phyloP scores from a whole-genome alignment of 2,329 filamentous ascomycete species.

The Aspergillus eucalypticola region DNA sequence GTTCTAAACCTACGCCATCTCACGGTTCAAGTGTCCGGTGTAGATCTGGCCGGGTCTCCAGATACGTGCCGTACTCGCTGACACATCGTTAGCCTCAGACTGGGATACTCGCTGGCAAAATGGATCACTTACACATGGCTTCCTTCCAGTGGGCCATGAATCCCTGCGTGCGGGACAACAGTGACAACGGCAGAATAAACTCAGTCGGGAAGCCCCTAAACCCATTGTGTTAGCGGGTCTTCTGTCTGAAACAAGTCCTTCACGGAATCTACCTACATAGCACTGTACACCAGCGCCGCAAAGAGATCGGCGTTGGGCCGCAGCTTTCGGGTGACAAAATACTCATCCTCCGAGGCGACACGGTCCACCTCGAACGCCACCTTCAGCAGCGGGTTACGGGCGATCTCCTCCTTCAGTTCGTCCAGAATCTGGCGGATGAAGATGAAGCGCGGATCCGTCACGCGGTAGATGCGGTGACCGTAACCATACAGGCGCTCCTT shows the following conservation, averaged over 20 bases:
- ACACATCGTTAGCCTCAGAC: not conserved
- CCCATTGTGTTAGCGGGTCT: not conserved
- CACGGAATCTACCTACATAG: conserved; percentile 27
- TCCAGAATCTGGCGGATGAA: conserved; percentile 46
- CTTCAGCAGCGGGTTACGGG: conserved; percentile 35
- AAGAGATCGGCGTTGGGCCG: conserved; percentile 45
- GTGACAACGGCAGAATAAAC: conserved; percentile 7
- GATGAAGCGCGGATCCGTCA: conserved; percentile 56
- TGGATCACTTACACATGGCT: conserved; percentile 28
- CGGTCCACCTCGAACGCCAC: conserved; percentile 43
- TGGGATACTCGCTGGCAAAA: not conserved
- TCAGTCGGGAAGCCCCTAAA: conserved; percentile 10
- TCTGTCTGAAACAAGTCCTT: not conserved
- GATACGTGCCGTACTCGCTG: not conserved
- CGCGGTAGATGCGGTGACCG: conserved; percentile 50
- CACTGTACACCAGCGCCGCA: conserved; percentile 41
- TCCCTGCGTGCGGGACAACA: conserved; percentile 5
- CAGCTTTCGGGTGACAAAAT: conserved; percentile 39
- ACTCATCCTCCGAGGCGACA: conserved; percentile 38
- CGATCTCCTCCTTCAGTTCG: conserved; percentile 21
- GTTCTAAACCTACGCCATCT: not conserved
- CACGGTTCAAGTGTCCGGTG: not conserved
- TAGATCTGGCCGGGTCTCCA: conserved; percentile 2
- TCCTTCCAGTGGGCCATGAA: conserved; percentile 17
- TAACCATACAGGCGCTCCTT: conserved; percentile 58